These are phyloP conservation scores for Aspergillus fumigatiaffinis DNA, from an alignment of 2,329 filamentous ascomycete genomes.

Conservation along the genomic window DNA sequence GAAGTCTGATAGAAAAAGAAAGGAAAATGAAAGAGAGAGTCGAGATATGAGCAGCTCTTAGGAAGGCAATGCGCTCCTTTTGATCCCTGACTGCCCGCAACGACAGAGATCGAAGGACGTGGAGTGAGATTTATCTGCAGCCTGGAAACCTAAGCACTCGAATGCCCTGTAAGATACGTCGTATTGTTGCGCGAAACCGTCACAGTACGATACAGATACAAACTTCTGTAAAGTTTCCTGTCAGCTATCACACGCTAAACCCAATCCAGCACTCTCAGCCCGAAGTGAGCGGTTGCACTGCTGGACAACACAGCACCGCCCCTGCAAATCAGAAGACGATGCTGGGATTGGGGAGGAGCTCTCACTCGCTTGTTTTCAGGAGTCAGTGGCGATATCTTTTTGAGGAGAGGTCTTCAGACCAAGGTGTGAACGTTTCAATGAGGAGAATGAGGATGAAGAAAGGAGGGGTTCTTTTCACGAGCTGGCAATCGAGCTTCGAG, in stretches of 20 bases:
- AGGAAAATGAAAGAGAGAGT: neutral
- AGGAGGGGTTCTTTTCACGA: neutral
- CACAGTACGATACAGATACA: conserved; percentile 4
- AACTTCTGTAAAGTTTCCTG: conserved; percentile 5
- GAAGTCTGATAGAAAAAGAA: neutral
- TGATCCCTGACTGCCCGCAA: conserved; percentile 7
- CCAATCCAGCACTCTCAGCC: conserved; percentile 6
- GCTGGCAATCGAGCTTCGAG: neutral
- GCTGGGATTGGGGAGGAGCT: neutral
- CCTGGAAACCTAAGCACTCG: conserved; percentile 1
- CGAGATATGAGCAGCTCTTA: neutral
- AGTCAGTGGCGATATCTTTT: neutral
- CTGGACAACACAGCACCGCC: neutral
- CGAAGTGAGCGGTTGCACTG: conserved; percentile 13
- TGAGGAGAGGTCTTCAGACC: neutral
- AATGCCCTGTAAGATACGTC: conserved; percentile 3
- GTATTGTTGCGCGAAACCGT: conserved; percentile 8
- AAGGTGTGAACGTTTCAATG: neutral
- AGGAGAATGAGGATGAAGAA: neutral
- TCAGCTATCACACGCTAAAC: conserved; percentile 14
- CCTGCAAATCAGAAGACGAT: conserved; percentile 6
- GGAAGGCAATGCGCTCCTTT: conserved; percentile 1
- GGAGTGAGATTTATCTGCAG: conserved; percentile 10
- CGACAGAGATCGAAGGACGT: conserved; percentile 5
- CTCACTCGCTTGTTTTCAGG: conserved; percentile 1